Percentiles rank a stretch among this genome's conserved stretches.
Conservation (phyloP, 352 stramenopile genomes). For the Pythium insidiosum region DNA sequence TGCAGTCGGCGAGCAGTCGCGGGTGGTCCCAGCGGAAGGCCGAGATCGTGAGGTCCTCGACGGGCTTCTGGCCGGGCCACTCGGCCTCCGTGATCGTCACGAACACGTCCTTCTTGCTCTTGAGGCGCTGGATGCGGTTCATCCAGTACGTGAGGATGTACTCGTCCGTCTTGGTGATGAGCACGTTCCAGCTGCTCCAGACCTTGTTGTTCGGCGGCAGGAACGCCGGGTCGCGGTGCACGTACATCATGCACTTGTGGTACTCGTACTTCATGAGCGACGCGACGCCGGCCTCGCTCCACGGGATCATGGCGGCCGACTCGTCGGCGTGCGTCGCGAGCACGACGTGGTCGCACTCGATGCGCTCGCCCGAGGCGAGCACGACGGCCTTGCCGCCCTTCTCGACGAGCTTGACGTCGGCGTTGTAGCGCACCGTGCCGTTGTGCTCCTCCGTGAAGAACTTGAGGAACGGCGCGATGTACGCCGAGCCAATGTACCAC, state of each 20-base stretch:
- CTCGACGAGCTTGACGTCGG: slow-evolving; percentile 50
- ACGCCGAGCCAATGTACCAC: slow-evolving; percentile 80
- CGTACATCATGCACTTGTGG: slow-evolving; percentile 87
- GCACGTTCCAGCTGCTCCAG: slow-evolving; percentile 83
- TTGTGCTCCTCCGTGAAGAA: slow-evolving; percentile 79
- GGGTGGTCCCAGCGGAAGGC: slow-evolving; percentile 84
- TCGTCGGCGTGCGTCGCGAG: slow-evolving; percentile 76
- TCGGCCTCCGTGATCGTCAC: slow-evolving; percentile 81
- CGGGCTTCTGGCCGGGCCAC: slow-evolving; percentile 53
- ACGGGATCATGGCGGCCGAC: slow-evolving; percentile 63
- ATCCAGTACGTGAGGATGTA: slow-evolving; percentile 89
- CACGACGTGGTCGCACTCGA: slow-evolving; percentile 82
- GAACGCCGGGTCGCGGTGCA: slow-evolving; percentile 73
- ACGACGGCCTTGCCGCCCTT: slow-evolving; percentile 78
- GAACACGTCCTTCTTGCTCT: slow-evolving; percentile 82
- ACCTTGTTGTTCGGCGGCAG: slow-evolving; percentile 66
- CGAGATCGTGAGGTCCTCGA: slow-evolving; percentile 42
- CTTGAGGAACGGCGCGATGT: slow-evolving; percentile 82
- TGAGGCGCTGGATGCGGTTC: slow-evolving; percentile 83
- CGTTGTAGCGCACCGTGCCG: slow-evolving; percentile 73
- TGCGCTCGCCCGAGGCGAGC: slow-evolving; percentile 54
- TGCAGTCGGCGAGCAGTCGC: slow-evolving; percentile 70
- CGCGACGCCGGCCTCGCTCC: slow-evolving; percentile 50
- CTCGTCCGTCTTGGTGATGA: slow-evolving; percentile 77
- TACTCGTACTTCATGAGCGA: slow-evolving; percentile 77